Conservation (phyloP, 2,329 filamentous ascomycete genomes). For the Fusarium albosuccineum region DNA sequence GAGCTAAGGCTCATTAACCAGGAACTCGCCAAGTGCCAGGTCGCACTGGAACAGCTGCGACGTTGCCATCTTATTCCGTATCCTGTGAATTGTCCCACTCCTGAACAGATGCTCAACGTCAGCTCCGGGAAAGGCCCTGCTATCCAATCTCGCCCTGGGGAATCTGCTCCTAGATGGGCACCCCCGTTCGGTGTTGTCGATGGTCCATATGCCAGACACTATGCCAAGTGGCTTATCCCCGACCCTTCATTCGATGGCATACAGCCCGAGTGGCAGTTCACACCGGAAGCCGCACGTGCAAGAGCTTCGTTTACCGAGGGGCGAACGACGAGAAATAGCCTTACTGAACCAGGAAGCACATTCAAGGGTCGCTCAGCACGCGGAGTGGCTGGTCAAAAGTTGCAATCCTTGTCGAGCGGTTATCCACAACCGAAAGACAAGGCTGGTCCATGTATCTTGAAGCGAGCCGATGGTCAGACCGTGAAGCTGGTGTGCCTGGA, state of each 20-base stretch:
- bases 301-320: slow-evolving; percentile 71
- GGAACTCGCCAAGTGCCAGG: slow-evolving; percentile 94
- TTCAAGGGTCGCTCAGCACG: slow-evolving; percentile 65
- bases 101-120: slow-evolving; percentile 76
- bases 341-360: slow-evolving; percentile 57
- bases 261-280: slow-evolving; percentile 60
- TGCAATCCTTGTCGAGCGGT: slow-evolving; percentile 77
- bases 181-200: slow-evolving; percentile 92
- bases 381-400: slow-evolving; percentile 68
- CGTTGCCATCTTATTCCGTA: slow-evolving; percentile 94
- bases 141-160: slow-evolving; percentile 71
- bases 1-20: slow-evolving; percentile 95
- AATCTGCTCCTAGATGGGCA: slow-evolving; percentile 79
- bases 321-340: slow-evolving; percentile 83
- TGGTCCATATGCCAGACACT: slow-evolving; percentile 94
- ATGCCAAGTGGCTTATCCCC: slow-evolving; percentile 93
- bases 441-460: slow-evolving; percentile 84
- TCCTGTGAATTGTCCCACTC: slow-evolving; percentile 77
- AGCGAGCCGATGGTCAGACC: slow-evolving; percentile 85
- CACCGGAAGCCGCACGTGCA: slow-evolving; percentile 56
- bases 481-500: slow-evolving; percentile 93
- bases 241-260: slow-evolving; percentile 87
- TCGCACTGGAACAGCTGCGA: slow-evolving; percentile 92
- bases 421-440: slow-evolving; percentile 84
- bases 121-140: slow-evolving; percentile 81